phyloP scores from a whole-genome alignment of 257 asterid species.

The Solanum pinnatisectum region DNA sequence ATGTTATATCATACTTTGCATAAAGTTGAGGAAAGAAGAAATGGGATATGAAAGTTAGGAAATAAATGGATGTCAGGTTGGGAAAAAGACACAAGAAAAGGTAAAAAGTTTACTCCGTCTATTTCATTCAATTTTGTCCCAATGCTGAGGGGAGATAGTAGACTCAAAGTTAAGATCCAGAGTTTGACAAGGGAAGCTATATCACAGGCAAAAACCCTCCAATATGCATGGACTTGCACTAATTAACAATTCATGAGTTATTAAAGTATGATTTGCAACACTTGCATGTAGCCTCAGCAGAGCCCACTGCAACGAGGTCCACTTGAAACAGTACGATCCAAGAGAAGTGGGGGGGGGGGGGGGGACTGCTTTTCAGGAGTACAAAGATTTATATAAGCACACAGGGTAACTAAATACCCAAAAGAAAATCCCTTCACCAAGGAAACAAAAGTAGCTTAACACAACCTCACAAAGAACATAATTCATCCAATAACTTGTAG shows the following conservation, averaged over 20 bases:
- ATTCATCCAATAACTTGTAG: background rate
- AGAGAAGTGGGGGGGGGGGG: background rate
- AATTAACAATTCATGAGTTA: background rate
- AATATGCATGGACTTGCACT: background rate
- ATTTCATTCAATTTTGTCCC: background rate
- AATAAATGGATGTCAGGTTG: background rate
- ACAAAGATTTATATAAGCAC: background rate
- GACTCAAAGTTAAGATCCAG: background rate
- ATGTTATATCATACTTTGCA: background rate
- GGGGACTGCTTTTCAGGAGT: background rate
- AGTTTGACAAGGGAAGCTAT: background rate
- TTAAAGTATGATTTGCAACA: background rate
- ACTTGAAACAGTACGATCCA: background rate
- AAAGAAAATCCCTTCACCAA: background rate
- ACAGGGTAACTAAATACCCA: background rate
- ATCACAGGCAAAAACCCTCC: background rate
- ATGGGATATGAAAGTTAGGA: background rate
- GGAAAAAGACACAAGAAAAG: background rate
- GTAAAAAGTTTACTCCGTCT: background rate
- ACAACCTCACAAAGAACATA: background rate
- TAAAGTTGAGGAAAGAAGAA: background rate
- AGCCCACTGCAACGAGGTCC: background rate
- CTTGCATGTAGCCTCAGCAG: background rate
- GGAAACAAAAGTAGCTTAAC: background rate
- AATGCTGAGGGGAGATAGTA: background rate